These are phyloP conservation scores for Populus deltoides DNA, from an alignment of 345 rosid genomes.

Conservation along the genomic window DNA sequence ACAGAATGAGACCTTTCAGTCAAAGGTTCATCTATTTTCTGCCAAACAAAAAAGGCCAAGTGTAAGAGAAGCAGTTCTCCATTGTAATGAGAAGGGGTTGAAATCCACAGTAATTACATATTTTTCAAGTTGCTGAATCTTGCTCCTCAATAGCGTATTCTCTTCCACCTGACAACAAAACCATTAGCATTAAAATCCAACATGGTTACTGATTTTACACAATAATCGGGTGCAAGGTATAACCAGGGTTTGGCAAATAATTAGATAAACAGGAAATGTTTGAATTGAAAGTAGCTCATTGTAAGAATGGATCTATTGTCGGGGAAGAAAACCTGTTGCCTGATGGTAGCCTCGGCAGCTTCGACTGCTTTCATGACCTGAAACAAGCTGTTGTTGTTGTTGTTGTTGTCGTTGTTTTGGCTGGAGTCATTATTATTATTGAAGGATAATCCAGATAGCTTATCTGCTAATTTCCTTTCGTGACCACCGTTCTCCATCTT, in stretches of 20 bases:
- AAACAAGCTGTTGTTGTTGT: slow-evolving; percentile 51
- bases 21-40: slow-evolving; percentile 42
- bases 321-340: slow-evolving; percentile 61
- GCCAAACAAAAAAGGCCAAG: slow-evolving; percentile 1
- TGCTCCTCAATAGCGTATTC: slow-evolving; percentile 62
- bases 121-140: slow-evolving; percentile 56
- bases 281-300: neutral
- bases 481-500: slow-evolving; percentile 75
- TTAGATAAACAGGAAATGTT: neutral
- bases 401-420: slow-evolving; percentile 7
- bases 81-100: too few species aligned
- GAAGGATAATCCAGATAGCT: slow-evolving; percentile 53
- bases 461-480: slow-evolving; percentile 51
- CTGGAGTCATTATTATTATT: slow-evolving; percentile 31
- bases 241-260: too few species aligned
- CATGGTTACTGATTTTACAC: too few species aligned
- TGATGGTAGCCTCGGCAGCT: slow-evolving; percentile 89
- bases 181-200: neutral
- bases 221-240: too few species aligned
- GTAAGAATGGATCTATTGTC: neutral
- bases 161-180: slow-evolving; percentile 61
- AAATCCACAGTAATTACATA: slow-evolving; percentile 43
- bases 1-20: slow-evolving; percentile 40
- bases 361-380: slow-evolving; percentile 96
- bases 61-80: neutral